Base-by-base conservation (phyloP, 2,329 filamentous ascomycete genomes). In the Stemphylium beticola region DNA sequence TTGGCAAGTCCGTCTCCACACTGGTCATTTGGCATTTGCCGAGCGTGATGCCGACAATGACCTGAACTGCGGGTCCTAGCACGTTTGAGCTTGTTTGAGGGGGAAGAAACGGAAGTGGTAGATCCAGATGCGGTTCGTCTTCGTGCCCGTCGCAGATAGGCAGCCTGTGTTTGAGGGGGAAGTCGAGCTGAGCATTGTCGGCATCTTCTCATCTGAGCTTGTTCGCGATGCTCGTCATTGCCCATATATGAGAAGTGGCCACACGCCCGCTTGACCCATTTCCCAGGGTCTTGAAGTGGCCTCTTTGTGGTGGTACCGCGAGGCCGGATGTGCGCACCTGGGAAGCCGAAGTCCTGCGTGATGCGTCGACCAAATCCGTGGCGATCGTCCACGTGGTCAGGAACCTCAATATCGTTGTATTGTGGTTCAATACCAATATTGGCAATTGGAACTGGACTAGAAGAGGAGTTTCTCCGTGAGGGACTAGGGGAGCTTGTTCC, bases 291-390 rank as follows among this genome's bases (percentile, higher is more conserved):
- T 42, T 60, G 51, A 3, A 68, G 48, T n/a, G 60, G 59, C 22
- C 54, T 58, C 15, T 43, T 55, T 10, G 51, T 43, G 34, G 49
- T 57, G 8, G 62, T 57, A 31, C 55, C 34, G 32, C 49, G 38
- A 32, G 60, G 58, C 32, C 66, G 72, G 47, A 71, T 67, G 17
- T 61, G 62, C 46, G 71, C 71, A 36, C 71, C 69, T 31, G 68
- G 71, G 39, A 63, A 75, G 20, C 71, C 69, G 43, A 75, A 74
- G 40, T 75, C 69, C 38, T 65, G 58, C 7, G 68, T 72, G 20
- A 61, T 61, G 29, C 71, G 69, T 38, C 68, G 69, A 14, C 71
- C 69, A 17, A 69, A 75, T n/a, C 57, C 65, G 34, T 57, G 56
- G 34, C 69, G 66, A 57, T 55, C 64, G 38, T 74, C 71, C 17